phyloP scores from a whole-genome alignment of 805 yeast genomes.

The Candida caryicola region DNA sequence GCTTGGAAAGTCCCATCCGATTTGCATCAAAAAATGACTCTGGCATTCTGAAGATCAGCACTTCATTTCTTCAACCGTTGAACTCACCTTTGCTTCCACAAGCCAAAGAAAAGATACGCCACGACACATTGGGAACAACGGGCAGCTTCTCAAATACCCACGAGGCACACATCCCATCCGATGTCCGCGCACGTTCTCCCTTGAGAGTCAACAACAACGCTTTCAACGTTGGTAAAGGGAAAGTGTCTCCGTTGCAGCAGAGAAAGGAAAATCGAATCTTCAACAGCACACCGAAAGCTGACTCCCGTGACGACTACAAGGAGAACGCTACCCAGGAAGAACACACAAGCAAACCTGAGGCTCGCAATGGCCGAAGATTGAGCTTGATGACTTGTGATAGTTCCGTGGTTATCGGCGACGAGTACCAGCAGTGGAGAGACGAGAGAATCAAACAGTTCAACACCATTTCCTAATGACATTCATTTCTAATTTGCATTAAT shows the following conservation, averaged over 20 bases:
- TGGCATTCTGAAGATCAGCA: not conserved
- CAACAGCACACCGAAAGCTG: not conserved
- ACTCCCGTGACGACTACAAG: conserved; percentile 1
- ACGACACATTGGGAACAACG: not conserved
- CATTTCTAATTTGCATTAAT: not conserved
- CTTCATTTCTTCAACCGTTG: conserved; percentile 4
- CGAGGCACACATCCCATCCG: too few relatives aligned
- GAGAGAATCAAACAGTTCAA: conserved; percentile 28
- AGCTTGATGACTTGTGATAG: conserved; percentile 30
- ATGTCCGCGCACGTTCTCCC: too few relatives aligned
- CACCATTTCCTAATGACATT: not conserved
- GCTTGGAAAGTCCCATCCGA: conserved; percentile 4
- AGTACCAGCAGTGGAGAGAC: conserved; percentile 39
- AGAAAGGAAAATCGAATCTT: not conserved
- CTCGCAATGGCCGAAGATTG: conserved; percentile 6
- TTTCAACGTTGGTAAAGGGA: not conserved
- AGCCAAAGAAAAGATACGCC: not conserved
- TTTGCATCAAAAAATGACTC: not conserved
- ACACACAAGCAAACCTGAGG: not conserved
- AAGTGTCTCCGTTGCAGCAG: not conserved
- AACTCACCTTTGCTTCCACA: conserved; percentile 4
- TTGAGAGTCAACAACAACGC: conserved; percentile 3
- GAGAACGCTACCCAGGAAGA: not conserved
- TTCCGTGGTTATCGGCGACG: conserved; percentile 40
- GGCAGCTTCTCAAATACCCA: not conserved